A percentile compares a stretch with the other conserved stretches of the same genome.
Evolutionary conservation across 495 filamentous ascomycete genomes (phyloP).

Genomic region (Terfezia claveryi): DNA sequence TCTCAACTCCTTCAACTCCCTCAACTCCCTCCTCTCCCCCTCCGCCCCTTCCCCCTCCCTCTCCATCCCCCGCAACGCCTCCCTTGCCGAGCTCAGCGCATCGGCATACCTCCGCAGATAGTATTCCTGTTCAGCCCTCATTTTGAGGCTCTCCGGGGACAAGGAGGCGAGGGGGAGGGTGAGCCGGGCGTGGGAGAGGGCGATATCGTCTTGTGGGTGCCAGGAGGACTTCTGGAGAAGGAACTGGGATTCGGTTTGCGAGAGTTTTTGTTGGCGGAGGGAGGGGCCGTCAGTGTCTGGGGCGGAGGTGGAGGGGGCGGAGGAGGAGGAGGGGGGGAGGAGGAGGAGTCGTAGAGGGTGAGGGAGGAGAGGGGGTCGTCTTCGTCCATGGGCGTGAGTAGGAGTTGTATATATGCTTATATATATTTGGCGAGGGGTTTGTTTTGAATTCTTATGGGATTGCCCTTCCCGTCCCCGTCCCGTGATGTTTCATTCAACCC

Average conservation of each 20-base stretch:
- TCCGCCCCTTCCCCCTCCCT: neutral
- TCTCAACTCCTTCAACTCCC: neutral
- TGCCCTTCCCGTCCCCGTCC: too few species aligned
- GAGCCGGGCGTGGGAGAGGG: neutral
- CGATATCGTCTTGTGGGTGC: neutral
- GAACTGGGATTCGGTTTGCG: neutral
- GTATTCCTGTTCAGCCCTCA: neutral
- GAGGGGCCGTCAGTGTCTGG: neutral
- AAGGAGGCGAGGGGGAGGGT: neutral
- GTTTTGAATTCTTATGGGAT: too few species aligned
- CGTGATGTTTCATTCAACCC: too few species aligned
- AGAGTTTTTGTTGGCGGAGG: neutral
- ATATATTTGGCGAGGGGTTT: too few species aligned
- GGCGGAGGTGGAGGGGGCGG: too few species aligned
- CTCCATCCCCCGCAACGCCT: neutral
- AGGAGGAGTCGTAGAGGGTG: neutral
- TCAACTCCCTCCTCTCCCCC: neutral
- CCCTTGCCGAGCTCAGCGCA: neutral
- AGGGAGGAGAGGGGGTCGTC: neutral
- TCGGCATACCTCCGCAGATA: neutral
- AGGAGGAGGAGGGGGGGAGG: neutral
- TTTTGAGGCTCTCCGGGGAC: neutral
- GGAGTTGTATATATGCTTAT: too few species aligned
- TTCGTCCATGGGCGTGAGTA: neutral
- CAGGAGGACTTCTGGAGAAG: neutral